These are phyloP conservation scores for Penicillium sp. DNA, from an alignment of 2,329 filamentous ascomycete species.

Conservation along the genomic window DNA sequence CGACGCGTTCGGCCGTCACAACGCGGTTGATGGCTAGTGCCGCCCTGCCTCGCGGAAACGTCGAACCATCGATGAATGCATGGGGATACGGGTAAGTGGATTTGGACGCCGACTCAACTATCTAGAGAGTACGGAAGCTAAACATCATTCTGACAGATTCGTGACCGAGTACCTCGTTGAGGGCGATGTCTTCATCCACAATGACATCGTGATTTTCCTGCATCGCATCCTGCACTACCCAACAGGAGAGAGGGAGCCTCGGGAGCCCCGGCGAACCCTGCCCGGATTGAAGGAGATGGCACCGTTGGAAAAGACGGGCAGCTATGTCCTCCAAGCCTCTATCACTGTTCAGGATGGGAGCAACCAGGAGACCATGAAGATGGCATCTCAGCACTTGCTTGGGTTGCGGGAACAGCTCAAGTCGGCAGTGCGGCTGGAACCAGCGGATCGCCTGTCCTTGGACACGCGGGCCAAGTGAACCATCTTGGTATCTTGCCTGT, in stretches of 20 bases:
- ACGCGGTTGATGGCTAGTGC: conserved; percentile 48
- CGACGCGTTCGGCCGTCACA: conserved; percentile 49
- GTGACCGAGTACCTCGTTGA: conserved; percentile 52
- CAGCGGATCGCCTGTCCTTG: conserved; percentile 53
- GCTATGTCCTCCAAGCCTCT: conserved; percentile 53
- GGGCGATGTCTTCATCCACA: conserved; percentile 53
- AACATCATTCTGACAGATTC: conserved; percentile 39
- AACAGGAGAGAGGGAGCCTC: conserved; percentile 27
- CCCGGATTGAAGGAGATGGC: conserved; percentile 43
- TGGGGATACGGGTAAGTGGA: conserved; percentile 48
- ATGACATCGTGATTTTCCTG: conserved; percentile 53
- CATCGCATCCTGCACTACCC: conserved; percentile 49
- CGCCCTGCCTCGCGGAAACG: conserved; percentile 45
- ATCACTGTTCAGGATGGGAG: conserved; percentile 52
- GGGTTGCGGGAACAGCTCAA: conserved; percentile 51
- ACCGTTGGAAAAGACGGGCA: conserved; percentile 51
- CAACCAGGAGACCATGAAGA: conserved; percentile 49
- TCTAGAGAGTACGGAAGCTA: background rate
- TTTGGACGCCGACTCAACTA: background rate
- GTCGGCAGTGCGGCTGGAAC: conserved; percentile 50
- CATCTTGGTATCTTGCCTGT: background rate
- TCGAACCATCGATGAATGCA: conserved; percentile 46
- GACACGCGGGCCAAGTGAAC: conserved; percentile 53
- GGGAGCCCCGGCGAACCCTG: conserved; percentile 32
- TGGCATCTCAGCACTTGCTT: conserved; percentile 51